A percentile compares a stretch with the other conserved stretches of the same genome.
These are phyloP conservation scores for Neurospora sp. DNA, from an alignment of 495 filamentous ascomycete genomes.

Conservation along the genomic window DNA sequence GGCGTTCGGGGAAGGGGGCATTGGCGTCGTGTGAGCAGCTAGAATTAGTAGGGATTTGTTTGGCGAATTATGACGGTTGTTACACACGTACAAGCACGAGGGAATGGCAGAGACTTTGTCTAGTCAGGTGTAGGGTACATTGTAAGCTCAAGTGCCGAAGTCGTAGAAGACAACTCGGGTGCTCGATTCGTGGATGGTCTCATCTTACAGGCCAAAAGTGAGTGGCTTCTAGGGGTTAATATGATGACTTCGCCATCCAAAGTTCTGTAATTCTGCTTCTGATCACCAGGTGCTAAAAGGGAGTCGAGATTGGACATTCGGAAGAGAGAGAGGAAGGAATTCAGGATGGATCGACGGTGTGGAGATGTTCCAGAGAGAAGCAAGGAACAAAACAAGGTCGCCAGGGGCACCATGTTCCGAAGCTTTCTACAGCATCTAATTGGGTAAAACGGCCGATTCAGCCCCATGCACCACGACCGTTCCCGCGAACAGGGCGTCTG, in stretches of 20 bases:
- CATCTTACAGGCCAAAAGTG: background rate
- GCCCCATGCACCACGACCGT: background rate
- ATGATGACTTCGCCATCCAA: background rate
- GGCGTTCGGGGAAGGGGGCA: background rate
- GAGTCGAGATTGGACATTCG: background rate
- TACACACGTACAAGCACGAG: background rate
- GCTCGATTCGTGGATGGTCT: background rate
- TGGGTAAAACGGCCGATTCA: background rate
- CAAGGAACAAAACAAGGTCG: background rate
- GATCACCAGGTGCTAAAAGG: background rate
- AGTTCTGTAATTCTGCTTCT: background rate
- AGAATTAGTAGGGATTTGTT: background rate
- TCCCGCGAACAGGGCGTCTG: background rate
- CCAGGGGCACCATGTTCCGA: background rate
- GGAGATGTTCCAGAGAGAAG: background rate
- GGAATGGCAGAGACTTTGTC: background rate
- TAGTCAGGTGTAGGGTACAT: background rate
- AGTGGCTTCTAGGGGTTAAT: background rate
- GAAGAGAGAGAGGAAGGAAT: background rate
- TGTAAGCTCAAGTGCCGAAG: background rate
- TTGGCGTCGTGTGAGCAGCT: background rate
- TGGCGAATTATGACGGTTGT: background rate
- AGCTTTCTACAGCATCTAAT: background rate
- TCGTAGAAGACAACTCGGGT: background rate
- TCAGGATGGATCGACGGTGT: background rate